Percentiles rank a stretch among this genome's conserved stretches.
Evolutionary conservation across 2,329 filamentous ascomycete species (phyloP).

Genomic region (Aspergillus pseudoglaucus): DNA sequence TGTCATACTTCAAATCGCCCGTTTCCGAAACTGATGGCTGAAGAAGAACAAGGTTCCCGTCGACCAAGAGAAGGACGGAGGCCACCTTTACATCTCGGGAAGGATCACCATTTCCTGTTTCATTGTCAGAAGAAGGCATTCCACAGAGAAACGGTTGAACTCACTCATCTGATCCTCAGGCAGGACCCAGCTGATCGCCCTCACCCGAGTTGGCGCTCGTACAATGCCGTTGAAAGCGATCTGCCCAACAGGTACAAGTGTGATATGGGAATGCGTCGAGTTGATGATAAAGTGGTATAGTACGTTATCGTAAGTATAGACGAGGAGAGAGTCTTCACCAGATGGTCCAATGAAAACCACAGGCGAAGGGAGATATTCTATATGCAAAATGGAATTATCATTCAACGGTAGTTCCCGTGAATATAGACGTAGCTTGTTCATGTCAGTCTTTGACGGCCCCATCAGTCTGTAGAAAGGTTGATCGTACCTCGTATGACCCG

Average conservation of each 20-base stretch:
- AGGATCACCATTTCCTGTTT: conserved; percentile 71
- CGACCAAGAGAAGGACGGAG: conserved; percentile 91
- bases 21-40: conserved; percentile 78
- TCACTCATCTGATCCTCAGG: conserved; percentile 77
- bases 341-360: conserved; percentile 86
- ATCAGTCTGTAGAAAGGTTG: neutral
- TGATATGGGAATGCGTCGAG: conserved; percentile 63
- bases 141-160: conserved; percentile 17
- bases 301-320: conserved; percentile 95
- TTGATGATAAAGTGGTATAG: conserved; percentile 90
- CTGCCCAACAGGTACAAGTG: conserved; percentile 87
- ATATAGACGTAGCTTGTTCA: conserved; percentile 68
- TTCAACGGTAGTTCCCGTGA: conserved; percentile 79
- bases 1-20: conserved; percentile 90
- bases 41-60: conserved; percentile 88
- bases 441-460: conserved; percentile 5
- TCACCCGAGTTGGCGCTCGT: conserved; percentile 81
- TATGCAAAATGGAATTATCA: conserved; percentile 64
- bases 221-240: conserved; percentile 97
- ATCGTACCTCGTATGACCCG: conserved; percentile 62
- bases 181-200: conserved; percentile 90
- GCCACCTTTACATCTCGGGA: conserved; percentile 92
- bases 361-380: conserved; percentile 71
- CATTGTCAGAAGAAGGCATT: conserved; percentile 8
- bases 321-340: conserved; percentile 87